Conservation (phyloP, 2,329 filamentous ascomycete species). For the Sporothrix brasiliensis region DNA sequence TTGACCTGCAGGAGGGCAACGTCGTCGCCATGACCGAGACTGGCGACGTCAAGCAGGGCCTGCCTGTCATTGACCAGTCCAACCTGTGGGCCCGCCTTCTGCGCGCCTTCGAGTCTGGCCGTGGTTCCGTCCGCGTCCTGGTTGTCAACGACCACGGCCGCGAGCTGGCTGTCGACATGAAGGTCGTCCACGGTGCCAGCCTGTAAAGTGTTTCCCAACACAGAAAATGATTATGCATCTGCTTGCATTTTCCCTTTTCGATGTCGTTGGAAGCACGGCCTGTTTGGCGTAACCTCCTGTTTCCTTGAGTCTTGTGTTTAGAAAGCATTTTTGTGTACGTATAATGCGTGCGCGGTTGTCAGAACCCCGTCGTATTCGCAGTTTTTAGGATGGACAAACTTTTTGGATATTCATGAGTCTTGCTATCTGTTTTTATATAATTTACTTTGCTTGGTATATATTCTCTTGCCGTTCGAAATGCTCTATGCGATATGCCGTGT, state of each 20-base stretch:
- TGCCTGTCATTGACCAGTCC: constrained; percentile 94
- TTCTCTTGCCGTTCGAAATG: not conserved
- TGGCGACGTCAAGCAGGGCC: constrained; percentile 94
- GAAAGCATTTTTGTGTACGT: constrained; percentile 30
- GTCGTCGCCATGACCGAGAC: constrained; percentile 98
- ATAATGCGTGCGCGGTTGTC: constrained; percentile 20
- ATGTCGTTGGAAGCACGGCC: too few species aligned
- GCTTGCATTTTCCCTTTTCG: constrained; percentile 7
- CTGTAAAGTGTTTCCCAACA: constrained; percentile 52
- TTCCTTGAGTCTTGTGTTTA: constrained; percentile 29
- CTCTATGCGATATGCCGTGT: not conserved
- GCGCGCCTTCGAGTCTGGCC: constrained; percentile 84
- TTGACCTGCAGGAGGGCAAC: constrained; percentile 84
- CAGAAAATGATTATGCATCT: not conserved
- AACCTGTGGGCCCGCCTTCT: constrained; percentile 79
- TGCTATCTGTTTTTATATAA: constrained; percentile 28
- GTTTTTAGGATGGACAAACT: constrained; percentile 24
- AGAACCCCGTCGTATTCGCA: constrained; percentile 1
- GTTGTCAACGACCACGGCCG: constrained; percentile 92
- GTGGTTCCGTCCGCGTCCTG: constrained; percentile 90
- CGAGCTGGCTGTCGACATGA: constrained; percentile 98
- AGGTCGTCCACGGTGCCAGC: constrained; percentile 85
- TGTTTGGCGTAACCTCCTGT: not conserved
- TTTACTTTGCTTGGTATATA: constrained; percentile 17
- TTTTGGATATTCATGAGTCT: constrained; percentile 27